Evolutionary conservation across 148 eudicot species (phyloP).

Genomic region (Euryodendron excelsum): DNA sequence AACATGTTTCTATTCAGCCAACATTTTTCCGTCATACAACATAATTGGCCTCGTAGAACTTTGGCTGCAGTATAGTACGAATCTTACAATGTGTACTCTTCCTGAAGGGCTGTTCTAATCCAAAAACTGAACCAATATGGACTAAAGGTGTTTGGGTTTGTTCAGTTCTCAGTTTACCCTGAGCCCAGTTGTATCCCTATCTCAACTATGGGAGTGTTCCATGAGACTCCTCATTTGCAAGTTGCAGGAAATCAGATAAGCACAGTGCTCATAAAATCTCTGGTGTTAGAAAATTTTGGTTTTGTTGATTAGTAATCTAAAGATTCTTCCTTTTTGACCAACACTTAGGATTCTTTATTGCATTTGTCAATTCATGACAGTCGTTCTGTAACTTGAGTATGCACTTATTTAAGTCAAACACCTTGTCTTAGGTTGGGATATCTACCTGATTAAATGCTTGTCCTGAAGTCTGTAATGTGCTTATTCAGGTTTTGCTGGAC

Average conservation of each 20-base stretch:
- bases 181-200: neutral
- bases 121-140: neutral
- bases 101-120: neutral
- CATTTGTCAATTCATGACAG: constrained; percentile 3
- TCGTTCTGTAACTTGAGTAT: neutral
- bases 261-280: neutral
- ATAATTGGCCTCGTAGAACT: neutral
- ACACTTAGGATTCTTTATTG: neutral
- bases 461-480: neutral
- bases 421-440: constrained; percentile 13
- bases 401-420: neutral
- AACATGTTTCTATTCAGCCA: neutral
- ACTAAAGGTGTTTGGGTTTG: neutral
- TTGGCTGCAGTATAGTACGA: neutral
- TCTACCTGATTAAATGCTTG: neutral
- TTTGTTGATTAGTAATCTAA: neutral
- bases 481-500: constrained; percentile 74
- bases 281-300: neutral
- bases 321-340: neutral
- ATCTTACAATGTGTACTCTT: neutral
- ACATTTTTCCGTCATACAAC: neutral
- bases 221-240: neutral
- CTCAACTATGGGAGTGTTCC: neutral
- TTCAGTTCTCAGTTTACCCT: neutral
- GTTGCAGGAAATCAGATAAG: neutral